Conservation (phyloP, 1,284 basidiomycete species). For the Austroboletus novae-zelandiae region DNA sequence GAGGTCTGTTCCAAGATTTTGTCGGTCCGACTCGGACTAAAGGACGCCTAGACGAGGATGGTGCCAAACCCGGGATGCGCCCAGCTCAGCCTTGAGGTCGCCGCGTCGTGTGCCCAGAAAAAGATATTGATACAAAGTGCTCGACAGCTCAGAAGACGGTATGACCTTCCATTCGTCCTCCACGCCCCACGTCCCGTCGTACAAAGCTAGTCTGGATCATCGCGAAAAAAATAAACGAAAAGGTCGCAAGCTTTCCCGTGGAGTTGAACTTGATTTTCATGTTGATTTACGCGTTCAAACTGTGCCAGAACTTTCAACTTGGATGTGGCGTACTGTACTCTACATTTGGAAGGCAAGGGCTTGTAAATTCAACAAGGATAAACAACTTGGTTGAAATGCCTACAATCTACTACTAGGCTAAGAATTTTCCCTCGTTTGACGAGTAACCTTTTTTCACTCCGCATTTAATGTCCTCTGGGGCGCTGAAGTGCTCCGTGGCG, state of each 20-base stretch:
- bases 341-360: constrained; percentile 13
- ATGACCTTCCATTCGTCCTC: constrained; percentile 88
- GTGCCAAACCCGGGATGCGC: constrained; percentile 88
- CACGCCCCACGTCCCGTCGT: constrained; percentile 67
- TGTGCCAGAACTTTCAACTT: not conserved
- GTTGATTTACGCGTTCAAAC: not conserved
- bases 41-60: constrained; percentile 80
- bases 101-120: constrained; percentile 84
- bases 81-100: constrained; percentile 81
- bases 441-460: too few species aligned
- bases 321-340: not conserved
- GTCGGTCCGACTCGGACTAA: constrained; percentile 86
- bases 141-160: constrained; percentile 1
- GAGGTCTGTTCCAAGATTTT: constrained; percentile 83
- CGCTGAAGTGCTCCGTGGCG: too few species aligned
- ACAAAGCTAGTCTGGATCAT: constrained; percentile 79
- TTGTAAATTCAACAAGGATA: constrained; percentile 18
- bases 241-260: not conserved
- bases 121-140: constrained; percentile 1
- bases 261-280: not conserved
- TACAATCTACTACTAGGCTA: too few species aligned
- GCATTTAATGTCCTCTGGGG: too few species aligned
- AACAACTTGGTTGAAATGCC: constrained; percentile 8
- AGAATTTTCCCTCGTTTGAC: too few species aligned
- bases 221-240: not conserved